Percentiles rank a stretch among this genome's conserved stretches.
Conservation (phyloP, 345 rosid species). For the Pelargonium nanum region DNA sequence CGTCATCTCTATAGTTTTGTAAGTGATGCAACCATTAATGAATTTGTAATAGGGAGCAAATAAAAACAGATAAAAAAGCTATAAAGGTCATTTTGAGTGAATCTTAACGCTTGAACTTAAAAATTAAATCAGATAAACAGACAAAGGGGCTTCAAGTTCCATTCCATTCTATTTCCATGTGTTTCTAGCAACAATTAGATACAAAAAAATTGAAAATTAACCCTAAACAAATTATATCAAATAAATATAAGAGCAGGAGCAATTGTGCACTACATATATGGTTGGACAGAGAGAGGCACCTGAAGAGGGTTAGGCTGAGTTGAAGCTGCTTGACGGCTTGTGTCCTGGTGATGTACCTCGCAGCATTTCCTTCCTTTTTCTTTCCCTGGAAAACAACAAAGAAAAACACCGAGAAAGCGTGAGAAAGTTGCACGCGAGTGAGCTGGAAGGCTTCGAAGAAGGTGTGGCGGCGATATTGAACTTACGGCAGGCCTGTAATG, state of each 20-base stretch:
- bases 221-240: too few relatives aligned
- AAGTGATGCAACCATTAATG: too few relatives aligned
- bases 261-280: too few relatives aligned
- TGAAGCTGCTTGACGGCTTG: slow-evolving; percentile 79
- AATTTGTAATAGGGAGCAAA: too few relatives aligned
- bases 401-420: not conserved
- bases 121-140: not conserved
- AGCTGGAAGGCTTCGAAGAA: not conserved
- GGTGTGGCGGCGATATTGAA: not conserved
- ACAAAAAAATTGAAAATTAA: too few relatives aligned
- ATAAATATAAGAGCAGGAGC: too few relatives aligned
- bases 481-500: slow-evolving; percentile 84
- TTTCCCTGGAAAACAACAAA: slow-evolving; percentile 48
- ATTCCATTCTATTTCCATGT: not conserved
- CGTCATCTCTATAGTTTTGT: too few relatives aligned
- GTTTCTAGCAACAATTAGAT: not conserved
- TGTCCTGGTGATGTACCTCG: slow-evolving; percentile 76
- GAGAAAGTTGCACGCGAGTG: not conserved
- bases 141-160: not conserved
- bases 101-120: too few relatives aligned
- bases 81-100: too few relatives aligned
- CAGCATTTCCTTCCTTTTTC: slow-evolving; percentile 93
- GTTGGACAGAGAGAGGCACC: too few relatives aligned
- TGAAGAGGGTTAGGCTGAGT: slow-evolving; percentile 54
- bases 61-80: too few relatives aligned